Evolutionary conservation across 768 basidiomycete genomes (phyloP).

Genomic region (Lepiota subincarnata): DNA sequence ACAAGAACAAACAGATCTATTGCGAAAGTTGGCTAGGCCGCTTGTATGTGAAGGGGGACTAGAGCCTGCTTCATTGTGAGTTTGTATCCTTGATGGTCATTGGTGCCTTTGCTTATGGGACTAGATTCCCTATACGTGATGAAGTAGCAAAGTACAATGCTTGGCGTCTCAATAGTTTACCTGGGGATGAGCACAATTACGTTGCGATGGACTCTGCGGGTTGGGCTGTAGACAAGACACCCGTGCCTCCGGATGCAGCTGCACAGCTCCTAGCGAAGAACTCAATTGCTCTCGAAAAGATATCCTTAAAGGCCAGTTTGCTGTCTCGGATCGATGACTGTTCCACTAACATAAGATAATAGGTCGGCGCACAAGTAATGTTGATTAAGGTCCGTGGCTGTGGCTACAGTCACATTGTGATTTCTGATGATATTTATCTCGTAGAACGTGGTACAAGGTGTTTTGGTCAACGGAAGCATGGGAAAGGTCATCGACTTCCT

Average conservation of each 20-base stretch:
- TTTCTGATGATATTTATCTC: neutral
- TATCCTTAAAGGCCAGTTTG: conserved; percentile 44
- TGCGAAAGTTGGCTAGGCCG: conserved; percentile 53
- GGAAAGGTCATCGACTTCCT: conserved; percentile 51
- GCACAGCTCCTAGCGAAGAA: conserved; percentile 39
- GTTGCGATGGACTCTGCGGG: conserved; percentile 43
- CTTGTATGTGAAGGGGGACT: conserved; percentile 56
- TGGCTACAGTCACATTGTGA: neutral
- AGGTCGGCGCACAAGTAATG: conserved; percentile 83
- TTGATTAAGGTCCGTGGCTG: conserved; percentile 46
- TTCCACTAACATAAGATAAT: neutral
- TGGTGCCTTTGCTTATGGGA: neutral
- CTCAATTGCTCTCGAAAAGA: conserved; percentile 37
- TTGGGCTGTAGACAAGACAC: conserved; percentile 30
- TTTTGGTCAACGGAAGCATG: conserved; percentile 63
- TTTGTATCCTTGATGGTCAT: neutral
- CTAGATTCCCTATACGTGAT: conserved; percentile 69
- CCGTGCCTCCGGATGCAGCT: conserved; percentile 26
- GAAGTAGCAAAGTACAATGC: conserved; percentile 77
- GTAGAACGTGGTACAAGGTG: conserved; percentile 60
- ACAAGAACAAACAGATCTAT: conserved; percentile 45
- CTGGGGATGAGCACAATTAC: conserved; percentile 30
- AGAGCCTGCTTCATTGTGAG: conserved; percentile 77
- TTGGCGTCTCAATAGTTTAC: conserved; percentile 49
- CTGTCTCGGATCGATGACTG: neutral